phyloP scores from a whole-genome alignment of 768 basidiomycete species.

The Tricholoma matsutake region DNA sequence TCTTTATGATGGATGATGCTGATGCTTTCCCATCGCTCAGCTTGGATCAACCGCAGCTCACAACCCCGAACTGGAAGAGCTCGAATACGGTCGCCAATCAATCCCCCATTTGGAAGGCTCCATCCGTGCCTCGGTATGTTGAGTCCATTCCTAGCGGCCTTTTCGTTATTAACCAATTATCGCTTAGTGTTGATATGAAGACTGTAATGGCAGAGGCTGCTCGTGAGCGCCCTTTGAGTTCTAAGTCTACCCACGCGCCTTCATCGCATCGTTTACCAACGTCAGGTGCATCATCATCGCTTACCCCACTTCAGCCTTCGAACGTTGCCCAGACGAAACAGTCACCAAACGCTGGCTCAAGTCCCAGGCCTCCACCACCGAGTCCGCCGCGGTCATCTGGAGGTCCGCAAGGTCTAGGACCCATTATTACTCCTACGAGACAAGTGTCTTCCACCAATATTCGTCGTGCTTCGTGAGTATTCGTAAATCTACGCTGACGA shows the following conservation, averaged over 20 bases:
- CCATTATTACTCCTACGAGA: conserved; percentile 60
- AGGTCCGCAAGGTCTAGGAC: conserved; percentile 48
- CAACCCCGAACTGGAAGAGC: conserved; percentile 14
- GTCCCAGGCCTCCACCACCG: conserved; percentile 14
- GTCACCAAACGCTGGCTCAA: conserved; percentile 1
- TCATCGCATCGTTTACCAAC: background rate
- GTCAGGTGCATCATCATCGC: background rate
- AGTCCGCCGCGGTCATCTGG: conserved; percentile 21
- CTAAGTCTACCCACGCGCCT: background rate
- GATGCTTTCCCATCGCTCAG: conserved; percentile 34
- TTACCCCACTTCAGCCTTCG: background rate
- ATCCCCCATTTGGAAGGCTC: conserved; percentile 46
- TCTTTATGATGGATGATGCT: conserved; percentile 83
- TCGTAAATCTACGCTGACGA: background rate
- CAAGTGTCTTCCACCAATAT: conserved; percentile 32
- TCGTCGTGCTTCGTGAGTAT: conserved; percentile 52
- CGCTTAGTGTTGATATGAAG: conserved; percentile 74
- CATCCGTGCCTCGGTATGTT: conserved; percentile 49
- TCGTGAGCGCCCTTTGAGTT: conserved; percentile 6
- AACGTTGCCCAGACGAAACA: background rate
- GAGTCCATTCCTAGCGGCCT: background rate
- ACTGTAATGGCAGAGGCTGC: conserved; percentile 76
- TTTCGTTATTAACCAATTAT: conserved; percentile 6
- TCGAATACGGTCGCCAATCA: conserved; percentile 15
- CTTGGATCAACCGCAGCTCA: conserved; percentile 14